Percentiles rank a stretch among this genome's conserved stretches.
These are phyloP conservation scores for Chrysoporthe puriensis DNA, from an alignment of 2,329 filamentous ascomycete species.

Conservation along the genomic window DNA sequence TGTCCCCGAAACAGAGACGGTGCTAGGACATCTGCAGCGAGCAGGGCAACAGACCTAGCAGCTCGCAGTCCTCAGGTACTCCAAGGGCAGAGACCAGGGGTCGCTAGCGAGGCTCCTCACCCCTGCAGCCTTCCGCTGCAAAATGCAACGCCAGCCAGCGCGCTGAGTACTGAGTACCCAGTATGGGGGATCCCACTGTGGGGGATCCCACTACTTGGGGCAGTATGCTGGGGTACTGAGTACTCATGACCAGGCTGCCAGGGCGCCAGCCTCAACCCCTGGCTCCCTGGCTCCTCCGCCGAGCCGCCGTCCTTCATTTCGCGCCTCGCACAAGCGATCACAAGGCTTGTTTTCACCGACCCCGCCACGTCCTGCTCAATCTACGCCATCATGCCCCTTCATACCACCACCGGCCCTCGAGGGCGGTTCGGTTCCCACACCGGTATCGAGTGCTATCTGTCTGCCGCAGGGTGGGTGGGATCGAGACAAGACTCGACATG, in stretches of 20 bases:
- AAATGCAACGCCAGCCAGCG: too few relatives aligned
- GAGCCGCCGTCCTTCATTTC: constrained; percentile 10
- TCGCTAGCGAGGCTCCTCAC: too few relatives aligned
- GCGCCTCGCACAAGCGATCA: constrained; percentile 8
- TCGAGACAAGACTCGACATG: neutral
- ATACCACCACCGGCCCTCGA: neutral
- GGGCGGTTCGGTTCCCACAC: neutral
- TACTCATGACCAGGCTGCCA: neutral
- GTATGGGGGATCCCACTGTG: too few relatives aligned
- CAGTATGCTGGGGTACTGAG: too few relatives aligned
- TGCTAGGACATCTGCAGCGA: too few relatives aligned
- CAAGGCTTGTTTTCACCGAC: constrained; percentile 4
- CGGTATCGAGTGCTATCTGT: neutral
- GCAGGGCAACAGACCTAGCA: too few relatives aligned
- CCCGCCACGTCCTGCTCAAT: neutral
- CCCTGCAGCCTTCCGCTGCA: too few relatives aligned
- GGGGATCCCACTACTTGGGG: neutral
- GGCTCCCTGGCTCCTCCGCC: neutral
- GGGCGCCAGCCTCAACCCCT: neutral
- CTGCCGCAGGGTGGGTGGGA: neutral
- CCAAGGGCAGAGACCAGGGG: too few relatives aligned
- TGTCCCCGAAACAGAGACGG: neutral
- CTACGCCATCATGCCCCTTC: neutral
- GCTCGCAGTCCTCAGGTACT: too few relatives aligned
- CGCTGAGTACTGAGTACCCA: too few relatives aligned